These are phyloP conservation scores for Plasmodium chabaudi DNA, from an alignment of 169 alveolate genomes.

Conservation along the genomic window DNA sequence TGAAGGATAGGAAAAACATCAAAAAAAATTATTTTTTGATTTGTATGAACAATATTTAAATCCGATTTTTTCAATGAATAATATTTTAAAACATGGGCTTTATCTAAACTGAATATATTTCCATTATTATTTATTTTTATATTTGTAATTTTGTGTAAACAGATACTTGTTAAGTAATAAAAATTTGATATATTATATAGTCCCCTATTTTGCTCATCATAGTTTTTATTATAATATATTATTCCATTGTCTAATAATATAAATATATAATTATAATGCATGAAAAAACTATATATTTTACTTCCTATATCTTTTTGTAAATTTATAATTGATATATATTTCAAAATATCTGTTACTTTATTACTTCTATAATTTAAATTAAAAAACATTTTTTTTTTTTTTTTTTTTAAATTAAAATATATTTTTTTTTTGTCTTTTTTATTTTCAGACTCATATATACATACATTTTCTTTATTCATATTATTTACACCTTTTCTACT, in stretches of 20 bases:
- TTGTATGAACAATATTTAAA: conserved; percentile 21
- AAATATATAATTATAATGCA: background rate
- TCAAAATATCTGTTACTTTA: conserved; percentile 9
- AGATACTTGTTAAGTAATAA: conserved; percentile 17
- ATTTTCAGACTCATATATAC: no score
- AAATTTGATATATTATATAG: conserved; percentile 13
- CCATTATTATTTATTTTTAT: conserved; percentile 10
- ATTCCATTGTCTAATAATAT: conserved; percentile 44
- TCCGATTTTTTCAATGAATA: conserved; percentile 7
- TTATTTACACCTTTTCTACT: no score
- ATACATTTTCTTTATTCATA: no score
- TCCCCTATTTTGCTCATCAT: background rate
- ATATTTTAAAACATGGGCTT: conserved; percentile 19
- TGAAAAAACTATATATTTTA: conserved; percentile 8
- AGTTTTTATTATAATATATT: conserved; percentile 26
- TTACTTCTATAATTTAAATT: conserved; percentile 9
- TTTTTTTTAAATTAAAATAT: conserved; percentile 5
- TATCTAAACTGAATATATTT: conserved; percentile 24
- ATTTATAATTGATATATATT: conserved; percentile 17
- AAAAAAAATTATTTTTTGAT: conserved; percentile 2
- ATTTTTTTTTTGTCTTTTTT: no score
- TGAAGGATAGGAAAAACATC: conserved; percentile 11
- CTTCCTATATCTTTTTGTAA: conserved; percentile 23
- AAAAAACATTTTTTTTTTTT: conserved; percentile 22
- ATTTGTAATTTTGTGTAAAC: conserved; percentile 18